A percentile compares a stretch with the other conserved stretches of the same genome.
phyloP scores from a whole-genome alignment of 306 rosid genomes.

The Oxytropis ochrocephala region DNA sequence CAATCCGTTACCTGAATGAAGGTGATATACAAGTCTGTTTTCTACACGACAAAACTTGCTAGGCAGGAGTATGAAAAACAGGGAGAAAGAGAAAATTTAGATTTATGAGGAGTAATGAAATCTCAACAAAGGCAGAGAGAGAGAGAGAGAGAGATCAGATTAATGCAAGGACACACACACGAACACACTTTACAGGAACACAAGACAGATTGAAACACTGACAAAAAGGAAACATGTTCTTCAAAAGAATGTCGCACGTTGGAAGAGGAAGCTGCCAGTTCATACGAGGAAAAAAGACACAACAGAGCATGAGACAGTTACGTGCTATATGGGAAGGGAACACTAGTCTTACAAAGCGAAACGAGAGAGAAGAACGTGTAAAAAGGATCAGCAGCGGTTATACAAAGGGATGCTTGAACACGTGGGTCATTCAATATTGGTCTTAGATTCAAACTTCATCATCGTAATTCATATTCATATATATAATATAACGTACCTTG shows the following conservation, averaged over 20 bases:
- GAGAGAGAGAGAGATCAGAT: not conserved
- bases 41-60: not conserved
- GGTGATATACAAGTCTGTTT: not conserved
- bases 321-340: slow-evolving; percentile 7
- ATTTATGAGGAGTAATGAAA: slow-evolving; percentile 4
- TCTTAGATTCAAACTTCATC: not conserved
- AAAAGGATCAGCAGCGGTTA: not conserved
- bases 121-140: not conserved
- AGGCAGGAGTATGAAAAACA: not conserved
- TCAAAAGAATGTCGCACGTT: not conserved
- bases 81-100: not conserved
- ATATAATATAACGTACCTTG: not conserved
- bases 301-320: slow-evolving; percentile 1
- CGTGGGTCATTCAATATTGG: not conserved
- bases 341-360: not conserved
- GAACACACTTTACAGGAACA: not conserved
- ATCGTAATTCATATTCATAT: not conserved
- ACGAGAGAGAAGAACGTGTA: slow-evolving; percentile 3
- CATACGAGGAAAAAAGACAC: not conserved
- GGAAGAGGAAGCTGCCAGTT: slow-evolving; percentile 23
- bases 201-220: not conserved
- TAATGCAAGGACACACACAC: not conserved
- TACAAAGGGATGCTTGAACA: not conserved
- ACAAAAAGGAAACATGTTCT: not conserved
- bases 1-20: not conserved